Evolutionary conservation across 139 green algal genomes (phyloP).

Genomic region (Parachlorella kessleri): DNA sequence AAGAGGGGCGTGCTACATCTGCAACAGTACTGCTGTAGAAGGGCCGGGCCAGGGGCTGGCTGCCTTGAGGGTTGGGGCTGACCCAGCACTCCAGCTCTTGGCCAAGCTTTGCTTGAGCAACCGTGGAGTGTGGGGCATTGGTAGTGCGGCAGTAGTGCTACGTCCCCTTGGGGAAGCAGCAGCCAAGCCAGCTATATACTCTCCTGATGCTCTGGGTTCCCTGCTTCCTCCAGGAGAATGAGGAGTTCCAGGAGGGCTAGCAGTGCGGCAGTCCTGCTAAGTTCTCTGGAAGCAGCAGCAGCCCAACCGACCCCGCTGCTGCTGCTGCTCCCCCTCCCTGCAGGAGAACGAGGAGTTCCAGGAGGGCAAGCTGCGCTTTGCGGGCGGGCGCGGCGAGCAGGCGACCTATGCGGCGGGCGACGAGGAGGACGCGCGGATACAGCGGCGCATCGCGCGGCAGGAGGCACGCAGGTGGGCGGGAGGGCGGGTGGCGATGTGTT

Average conservation of each 20-base stretch:
- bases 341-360: slow-evolving; percentile 70
- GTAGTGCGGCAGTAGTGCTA: no score
- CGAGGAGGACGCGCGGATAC: slow-evolving; percentile 73
- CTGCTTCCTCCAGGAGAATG: slow-evolving; percentile 51
- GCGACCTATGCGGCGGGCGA: slow-evolving; percentile 78
- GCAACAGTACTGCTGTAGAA: no score
- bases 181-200: neutral
- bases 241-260: slow-evolving; percentile 69
- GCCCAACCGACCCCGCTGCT: neutral
- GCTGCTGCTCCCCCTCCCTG: neutral
- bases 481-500: no score
- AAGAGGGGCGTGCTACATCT: no score
- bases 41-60: no score
- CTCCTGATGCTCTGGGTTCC: neutral
- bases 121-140: no score
- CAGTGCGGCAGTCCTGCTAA: no score
- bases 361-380: slow-evolving; percentile 76
- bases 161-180: neutral
- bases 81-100: no score
- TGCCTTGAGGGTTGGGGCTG: no score
- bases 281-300: neutral
- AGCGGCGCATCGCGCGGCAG: slow-evolving; percentile 39
- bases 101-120: no score
- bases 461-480: slow-evolving; percentile 15
- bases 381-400: slow-evolving; percentile 65